Conservation (phyloP, 306 rosid genomes). For the Casuarina equisetifolia region DNA sequence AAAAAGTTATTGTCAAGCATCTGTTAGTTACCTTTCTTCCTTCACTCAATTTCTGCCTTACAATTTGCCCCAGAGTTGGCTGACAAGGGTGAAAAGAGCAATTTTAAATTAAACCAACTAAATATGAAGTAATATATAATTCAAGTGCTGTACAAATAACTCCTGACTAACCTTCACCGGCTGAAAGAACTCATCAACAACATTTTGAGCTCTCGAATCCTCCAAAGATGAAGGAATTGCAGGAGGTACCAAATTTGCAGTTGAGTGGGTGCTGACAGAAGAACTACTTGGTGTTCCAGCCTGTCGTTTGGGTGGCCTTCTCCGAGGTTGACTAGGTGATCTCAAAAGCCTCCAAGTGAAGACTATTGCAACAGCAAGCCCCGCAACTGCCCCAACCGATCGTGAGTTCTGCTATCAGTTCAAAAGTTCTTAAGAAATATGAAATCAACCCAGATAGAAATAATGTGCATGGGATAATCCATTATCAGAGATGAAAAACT, state of each 20-base stretch:
- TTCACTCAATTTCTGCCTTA: slow-evolving; percentile 85
- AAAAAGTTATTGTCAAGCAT: slow-evolving; percentile 7
- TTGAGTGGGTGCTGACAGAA: slow-evolving; percentile 46
- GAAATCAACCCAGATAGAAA: background rate
- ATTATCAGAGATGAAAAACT: background rate
- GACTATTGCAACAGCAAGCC: slow-evolving; percentile 79
- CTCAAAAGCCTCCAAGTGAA: slow-evolving; percentile 93
- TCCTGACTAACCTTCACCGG: slow-evolving; percentile 57
- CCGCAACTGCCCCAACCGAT: slow-evolving; percentile 85
- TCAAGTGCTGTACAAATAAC: background rate
- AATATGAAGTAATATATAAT: slow-evolving; percentile 8
- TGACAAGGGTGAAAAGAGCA: slow-evolving; percentile 35
- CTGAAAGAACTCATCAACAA: slow-evolving; percentile 72
- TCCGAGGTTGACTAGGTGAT: slow-evolving; percentile 57
- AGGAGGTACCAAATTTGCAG: slow-evolving; percentile 36
- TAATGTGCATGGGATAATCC: background rate
- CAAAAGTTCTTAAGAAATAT: slow-evolving; percentile 5
- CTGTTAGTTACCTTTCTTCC: slow-evolving; percentile 83
- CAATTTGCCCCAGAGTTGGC: slow-evolving; percentile 92
- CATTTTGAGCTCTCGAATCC: slow-evolving; percentile 68
- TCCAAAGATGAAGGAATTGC: slow-evolving; percentile 47
- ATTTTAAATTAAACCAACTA: slow-evolving; percentile 29
- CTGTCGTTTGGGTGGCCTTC: slow-evolving; percentile 78
- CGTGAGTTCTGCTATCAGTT: slow-evolving; percentile 64
- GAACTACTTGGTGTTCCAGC: slow-evolving; percentile 61